Evolutionary conservation across 495 filamentous ascomycete species (phyloP).

Genomic region (Aspergillus sclerotioniger): DNA sequence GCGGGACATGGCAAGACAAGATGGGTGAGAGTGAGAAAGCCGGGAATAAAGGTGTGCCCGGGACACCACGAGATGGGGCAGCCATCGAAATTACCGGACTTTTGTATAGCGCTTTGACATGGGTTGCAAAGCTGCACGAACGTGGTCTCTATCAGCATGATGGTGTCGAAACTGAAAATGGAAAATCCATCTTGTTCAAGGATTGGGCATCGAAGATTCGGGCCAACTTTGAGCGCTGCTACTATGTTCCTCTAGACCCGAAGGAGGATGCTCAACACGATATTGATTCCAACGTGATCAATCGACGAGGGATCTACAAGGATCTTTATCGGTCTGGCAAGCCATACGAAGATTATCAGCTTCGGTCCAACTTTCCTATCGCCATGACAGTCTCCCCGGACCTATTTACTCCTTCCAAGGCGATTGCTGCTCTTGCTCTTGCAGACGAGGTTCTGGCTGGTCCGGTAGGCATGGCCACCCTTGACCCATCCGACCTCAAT

Average conservation of each 20-base stretch:
- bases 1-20: conserved; percentile 99
- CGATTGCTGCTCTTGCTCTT: conserved; percentile 71
- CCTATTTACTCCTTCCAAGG: conserved; percentile 76
- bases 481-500: conserved; percentile 87
- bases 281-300: conserved; percentile 73
- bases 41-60: conserved; percentile 89
- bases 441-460: conserved; percentile 78
- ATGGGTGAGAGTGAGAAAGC: conserved; percentile 98
- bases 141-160: conserved; percentile 66
- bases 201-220: conserved; percentile 84
- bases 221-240: conserved; percentile 83
- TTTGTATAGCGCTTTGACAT: conserved; percentile 81
- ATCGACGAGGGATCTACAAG: conserved; percentile 95
- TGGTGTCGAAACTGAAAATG: conserved; percentile 61
- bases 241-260: conserved; percentile 71
- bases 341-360: conserved; percentile 96
- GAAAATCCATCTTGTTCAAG: conserved; percentile 63
- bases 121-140: conserved; percentile 66
- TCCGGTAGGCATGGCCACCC: conserved; percentile 91
- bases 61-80: conserved; percentile 92
- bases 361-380: conserved; percentile 91
- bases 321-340: conserved; percentile 90
- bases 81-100: conserved; percentile 93
- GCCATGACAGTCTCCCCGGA: conserved; percentile 92
- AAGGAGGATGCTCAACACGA: conserved; percentile 73